These are phyloP conservation scores for Fusarium brevicatenulatum DNA, from an alignment of 2,329 filamentous ascomycete genomes.

Conservation along the genomic window DNA sequence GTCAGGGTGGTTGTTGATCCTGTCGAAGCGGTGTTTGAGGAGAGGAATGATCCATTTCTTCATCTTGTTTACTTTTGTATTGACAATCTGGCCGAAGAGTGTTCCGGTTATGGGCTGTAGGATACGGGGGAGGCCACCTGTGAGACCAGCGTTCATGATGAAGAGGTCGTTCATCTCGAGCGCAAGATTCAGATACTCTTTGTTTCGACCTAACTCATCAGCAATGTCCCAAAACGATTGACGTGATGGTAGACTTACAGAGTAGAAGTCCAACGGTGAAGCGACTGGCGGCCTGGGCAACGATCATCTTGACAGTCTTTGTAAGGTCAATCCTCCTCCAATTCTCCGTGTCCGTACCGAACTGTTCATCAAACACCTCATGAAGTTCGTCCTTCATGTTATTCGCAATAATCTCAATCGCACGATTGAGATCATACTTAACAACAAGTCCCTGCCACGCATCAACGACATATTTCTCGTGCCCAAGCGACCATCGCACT, in stretches of 20 bases:
- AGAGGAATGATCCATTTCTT: constrained; percentile 43
- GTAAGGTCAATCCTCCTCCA: constrained; percentile 50
- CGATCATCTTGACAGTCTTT: constrained; percentile 42
- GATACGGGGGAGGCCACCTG: constrained; percentile 44
- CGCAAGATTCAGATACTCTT: constrained; percentile 47
- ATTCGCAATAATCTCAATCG: constrained; percentile 48
- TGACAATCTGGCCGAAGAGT: constrained; percentile 37
- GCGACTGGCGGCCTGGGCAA: constrained; percentile 46
- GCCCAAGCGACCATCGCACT: constrained; percentile 51
- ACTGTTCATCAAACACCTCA: constrained; percentile 48
- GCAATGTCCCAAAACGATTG: not conserved
- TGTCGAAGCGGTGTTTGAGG: constrained; percentile 26
- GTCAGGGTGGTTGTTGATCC: constrained; percentile 7
- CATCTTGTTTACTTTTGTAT: constrained; percentile 40
- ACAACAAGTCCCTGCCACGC: constrained; percentile 50
- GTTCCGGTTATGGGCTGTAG: constrained; percentile 48
- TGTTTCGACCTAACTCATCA: constrained; percentile 44
- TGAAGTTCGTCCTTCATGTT: constrained; percentile 50
- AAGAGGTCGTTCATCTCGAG: constrained; percentile 47
- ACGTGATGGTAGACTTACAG: constrained; percentile 35
- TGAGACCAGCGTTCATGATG: constrained; percentile 48
- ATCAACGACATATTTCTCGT: constrained; percentile 48
- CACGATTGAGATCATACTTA: constrained; percentile 50
- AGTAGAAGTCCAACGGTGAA: constrained; percentile 48
- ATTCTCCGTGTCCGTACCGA: constrained; percentile 48